A percentile compares a stretch with the other conserved stretches of the same genome.
phyloP scores from a whole-genome alignment of 2,329 filamentous ascomycete species.

The Penicillium sp. region DNA sequence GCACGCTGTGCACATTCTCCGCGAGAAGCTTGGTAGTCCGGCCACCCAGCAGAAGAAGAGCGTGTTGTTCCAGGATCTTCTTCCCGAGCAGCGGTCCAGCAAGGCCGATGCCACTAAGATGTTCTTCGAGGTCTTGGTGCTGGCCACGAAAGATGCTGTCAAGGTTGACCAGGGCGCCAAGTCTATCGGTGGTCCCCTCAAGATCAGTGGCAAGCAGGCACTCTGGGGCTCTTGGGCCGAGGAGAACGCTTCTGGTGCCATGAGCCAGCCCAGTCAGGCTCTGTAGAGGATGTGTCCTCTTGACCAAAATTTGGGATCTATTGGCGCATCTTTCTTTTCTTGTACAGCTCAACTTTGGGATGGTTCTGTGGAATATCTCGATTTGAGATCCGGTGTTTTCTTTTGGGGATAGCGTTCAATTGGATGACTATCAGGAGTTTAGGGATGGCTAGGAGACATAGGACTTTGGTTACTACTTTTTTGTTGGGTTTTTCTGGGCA shows the following conservation, averaged over 20 bases:
- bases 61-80: constrained; percentile 85
- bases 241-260: constrained; percentile 51
- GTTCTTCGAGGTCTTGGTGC: constrained; percentile 96
- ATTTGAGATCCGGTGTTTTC: constrained; percentile 21
- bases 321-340: constrained; percentile 21
- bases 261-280: constrained; percentile 33
- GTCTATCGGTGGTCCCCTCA: constrained; percentile 72
- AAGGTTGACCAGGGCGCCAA: constrained; percentile 84
- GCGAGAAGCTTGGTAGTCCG: constrained; percentile 72
- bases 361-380: constrained; percentile 19
- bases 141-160: constrained; percentile 96
- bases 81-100: constrained; percentile 76
- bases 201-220: constrained; percentile 86
- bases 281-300: constrained; percentile 16
- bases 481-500: constrained; percentile 5
- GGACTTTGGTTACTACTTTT: constrained; percentile 10
- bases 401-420: constrained; percentile 8
- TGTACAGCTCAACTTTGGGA: constrained; percentile 26
- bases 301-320: constrained; percentile 12
- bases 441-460: constrained; percentile 12
- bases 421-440: constrained; percentile 21
- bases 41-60: constrained; percentile 71
- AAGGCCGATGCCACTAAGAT: constrained; percentile 96
- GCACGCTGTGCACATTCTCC: constrained; percentile 90
- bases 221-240: constrained; percentile 98